Conservation (phyloP, 1,284 basidiomycete species). For the Moesziomyces sp. region DNA sequence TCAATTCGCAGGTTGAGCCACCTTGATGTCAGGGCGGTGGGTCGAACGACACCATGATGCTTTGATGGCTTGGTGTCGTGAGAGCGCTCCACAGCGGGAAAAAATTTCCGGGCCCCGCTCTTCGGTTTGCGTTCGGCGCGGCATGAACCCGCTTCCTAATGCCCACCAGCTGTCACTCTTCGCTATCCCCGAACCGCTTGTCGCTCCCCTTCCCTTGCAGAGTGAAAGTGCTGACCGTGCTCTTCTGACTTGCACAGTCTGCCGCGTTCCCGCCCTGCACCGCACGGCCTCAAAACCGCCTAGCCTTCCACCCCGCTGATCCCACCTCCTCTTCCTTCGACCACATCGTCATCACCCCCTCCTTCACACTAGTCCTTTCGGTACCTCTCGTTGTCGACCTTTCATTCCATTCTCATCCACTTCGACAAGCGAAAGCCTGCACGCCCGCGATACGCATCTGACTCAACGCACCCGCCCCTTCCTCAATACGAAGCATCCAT, state of each 20-base stretch:
- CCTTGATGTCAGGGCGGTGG: too few relatives aligned
- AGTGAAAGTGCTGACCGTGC: not conserved
- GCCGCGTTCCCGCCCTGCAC: too few relatives aligned
- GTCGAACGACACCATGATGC: too few relatives aligned
- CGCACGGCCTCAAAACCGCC: not conserved
- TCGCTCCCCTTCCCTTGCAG: not conserved
- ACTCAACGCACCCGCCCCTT: not conserved
- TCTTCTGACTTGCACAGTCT: not conserved
- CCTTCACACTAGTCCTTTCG: not conserved
- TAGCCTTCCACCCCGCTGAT: not conserved
- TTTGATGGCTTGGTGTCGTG: too few relatives aligned
- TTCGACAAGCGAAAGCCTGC: too few relatives aligned
- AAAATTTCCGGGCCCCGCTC: too few relatives aligned
- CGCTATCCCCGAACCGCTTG: not conserved
- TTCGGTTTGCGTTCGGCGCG: not conserved
- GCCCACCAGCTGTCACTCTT: not conserved
- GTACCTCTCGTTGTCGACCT: not conserved
- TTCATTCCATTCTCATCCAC: not conserved
- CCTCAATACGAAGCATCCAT: not conserved
- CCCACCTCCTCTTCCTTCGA: conserved; percentile 1
- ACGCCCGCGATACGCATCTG: too few relatives aligned
- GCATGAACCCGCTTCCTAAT: not conserved
- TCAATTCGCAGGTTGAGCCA: too few relatives aligned
- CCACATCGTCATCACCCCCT: conserved; percentile 7
- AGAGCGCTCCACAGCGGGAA: too few relatives aligned